Base-by-base conservation (phyloP, 345 rosid genomes). In the Populus deltoides region DNA sequence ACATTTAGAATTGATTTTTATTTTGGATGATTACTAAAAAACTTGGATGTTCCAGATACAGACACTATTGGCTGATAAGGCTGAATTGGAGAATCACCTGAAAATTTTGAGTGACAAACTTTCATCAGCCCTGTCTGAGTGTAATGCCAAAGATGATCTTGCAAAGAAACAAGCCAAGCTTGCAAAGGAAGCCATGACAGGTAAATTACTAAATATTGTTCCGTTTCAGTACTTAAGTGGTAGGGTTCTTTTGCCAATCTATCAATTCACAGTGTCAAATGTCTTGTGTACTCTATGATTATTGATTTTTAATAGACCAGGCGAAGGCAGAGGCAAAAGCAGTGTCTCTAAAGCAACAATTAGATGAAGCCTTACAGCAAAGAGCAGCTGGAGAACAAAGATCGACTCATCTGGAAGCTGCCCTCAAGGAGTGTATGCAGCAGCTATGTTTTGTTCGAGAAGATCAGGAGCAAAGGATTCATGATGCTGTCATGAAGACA, bases 361-460 rank as follows among this genome's bases (percentile, higher is more conserved):
- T 90, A 38, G 87, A 86, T 77, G 90, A 88, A 83, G 91, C 91
- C 33, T 81, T 92, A 72, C 83, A 80, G 82, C 88, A 87, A 77
- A 90, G 77, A 84, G 66, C 66, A 75, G 83, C 78, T 66, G 84
- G 75, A 72, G 91, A 92, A 57, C 90, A 92, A 78, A 88, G 91
- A 83, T 45, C 71, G 36, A 71, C 78, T 67, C 91, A 90, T 71
- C 78, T 90, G 74, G 97, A 93, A 62, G 91, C 85, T 0, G 97
- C 94, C 69, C 90, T 92, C 38, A 90, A 90, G 89, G 92, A 92
- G 87, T 90, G 94, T 81, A 89, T 89, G 91, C 97, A 84, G 80
- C 97, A 96, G 81, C 87, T 96, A 53, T 78, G 79, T 39, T 93
- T 90, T 83, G 94, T 95, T 51, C 86, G 98, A 61, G 88, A 90